These are phyloP conservation scores for Sclerotinia nivalis DNA, from an alignment of 2,329 filamentous ascomycete genomes.

Conservation along the genomic window DNA sequence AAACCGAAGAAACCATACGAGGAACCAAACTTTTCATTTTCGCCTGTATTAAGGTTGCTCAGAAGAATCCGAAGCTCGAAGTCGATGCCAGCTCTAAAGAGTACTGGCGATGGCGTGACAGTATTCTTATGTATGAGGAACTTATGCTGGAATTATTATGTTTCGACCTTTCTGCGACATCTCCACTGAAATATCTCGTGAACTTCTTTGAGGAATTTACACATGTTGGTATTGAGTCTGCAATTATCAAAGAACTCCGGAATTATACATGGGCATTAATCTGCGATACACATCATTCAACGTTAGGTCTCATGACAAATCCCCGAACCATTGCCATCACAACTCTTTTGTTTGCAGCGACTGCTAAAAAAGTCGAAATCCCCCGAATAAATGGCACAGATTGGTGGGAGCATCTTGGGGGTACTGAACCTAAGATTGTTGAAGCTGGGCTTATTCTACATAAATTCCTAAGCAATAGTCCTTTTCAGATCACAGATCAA, in stretches of 20 bases:
- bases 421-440: conserved; percentile 68
- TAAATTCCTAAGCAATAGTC: conserved; percentile 65
- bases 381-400: conserved; percentile 70
- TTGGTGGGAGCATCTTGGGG: conserved; percentile 84
- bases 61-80: conserved; percentile 86
- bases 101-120: conserved; percentile 97
- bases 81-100: conserved; percentile 98
- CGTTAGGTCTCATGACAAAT: conserved; percentile 77
- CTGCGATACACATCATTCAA: conserved; percentile 84
- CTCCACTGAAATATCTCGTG: conserved; percentile 82
- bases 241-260: conserved; percentile 62
- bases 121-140: conserved; percentile 89
- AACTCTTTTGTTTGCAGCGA: conserved; percentile 83
- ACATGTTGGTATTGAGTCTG: conserved; percentile 64
- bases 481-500: conserved; percentile 38
- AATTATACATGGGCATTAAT: conserved; percentile 92
- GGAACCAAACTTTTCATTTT: conserved; percentile 96
- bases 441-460: conserved; percentile 76
- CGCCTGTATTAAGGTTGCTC: conserved; percentile 88
- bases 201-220: conserved; percentile 74
- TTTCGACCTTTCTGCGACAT: conserved; percentile 89
- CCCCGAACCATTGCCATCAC: conserved; percentile 80
- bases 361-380: conserved; percentile 71
- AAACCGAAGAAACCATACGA: conserved; percentile 94
- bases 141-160: conserved; percentile 87